Conservation (phyloP, 2,329 filamentous ascomycete species). For the Ascocoryne sarcoides region DNA sequence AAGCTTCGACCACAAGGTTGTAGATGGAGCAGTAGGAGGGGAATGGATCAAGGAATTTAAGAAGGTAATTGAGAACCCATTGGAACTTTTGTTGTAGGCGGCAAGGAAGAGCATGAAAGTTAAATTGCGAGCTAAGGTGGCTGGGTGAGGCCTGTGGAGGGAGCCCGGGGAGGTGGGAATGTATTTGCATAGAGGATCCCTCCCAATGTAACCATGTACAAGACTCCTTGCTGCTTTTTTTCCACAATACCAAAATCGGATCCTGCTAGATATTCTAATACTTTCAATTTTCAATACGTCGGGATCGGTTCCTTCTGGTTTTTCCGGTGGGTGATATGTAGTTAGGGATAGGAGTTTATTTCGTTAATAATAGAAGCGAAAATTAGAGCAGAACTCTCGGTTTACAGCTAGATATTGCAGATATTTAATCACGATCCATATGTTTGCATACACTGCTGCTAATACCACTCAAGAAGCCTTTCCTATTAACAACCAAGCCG, state of each 20-base stretch:
- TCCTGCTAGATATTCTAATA: no score
- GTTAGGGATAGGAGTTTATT: no score
- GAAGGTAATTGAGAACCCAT: conserved; percentile 94
- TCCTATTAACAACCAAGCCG: no score
- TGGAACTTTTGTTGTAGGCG: conserved; percentile 74
- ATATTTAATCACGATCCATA: no score
- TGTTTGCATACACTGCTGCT: no score
- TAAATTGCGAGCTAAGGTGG: background rate
- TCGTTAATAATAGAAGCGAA: no score
- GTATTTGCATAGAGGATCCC: conserved; percentile 1
- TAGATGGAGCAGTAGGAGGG: conserved; percentile 90
- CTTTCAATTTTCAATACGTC: no score
- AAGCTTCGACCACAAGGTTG: conserved; percentile 98
- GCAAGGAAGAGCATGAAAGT: background rate
- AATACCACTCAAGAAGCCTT: no score
- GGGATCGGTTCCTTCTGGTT: no score
- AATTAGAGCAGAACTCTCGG: no score
- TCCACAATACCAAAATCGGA: conserved; percentile 5
- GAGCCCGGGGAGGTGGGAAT: background rate
- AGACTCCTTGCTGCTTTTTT: background rate
- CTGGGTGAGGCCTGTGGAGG: background rate
- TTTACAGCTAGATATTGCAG: no score
- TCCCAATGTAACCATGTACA: conserved; percentile 4
- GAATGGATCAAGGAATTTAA: conserved; percentile 97
- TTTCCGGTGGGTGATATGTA: no score